Evolutionary conservation across 208 protist genomes (phyloP).

Genomic region (Trypanosomatidae sp.): DNA sequence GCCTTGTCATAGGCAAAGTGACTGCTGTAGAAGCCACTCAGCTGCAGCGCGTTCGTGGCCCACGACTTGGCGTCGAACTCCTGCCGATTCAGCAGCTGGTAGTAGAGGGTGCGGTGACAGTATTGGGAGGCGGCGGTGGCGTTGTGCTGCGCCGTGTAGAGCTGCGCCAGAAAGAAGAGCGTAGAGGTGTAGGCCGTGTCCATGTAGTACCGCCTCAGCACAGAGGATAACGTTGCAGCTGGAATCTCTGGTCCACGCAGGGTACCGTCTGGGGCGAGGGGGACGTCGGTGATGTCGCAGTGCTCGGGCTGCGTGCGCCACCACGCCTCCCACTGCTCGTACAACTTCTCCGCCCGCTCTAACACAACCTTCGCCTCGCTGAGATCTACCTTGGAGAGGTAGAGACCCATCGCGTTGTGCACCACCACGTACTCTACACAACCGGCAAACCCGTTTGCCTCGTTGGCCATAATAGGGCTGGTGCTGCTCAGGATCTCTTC

Average conservation of each 20-base stretch:
- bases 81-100: constrained; percentile 73
- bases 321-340: constrained; percentile 64
- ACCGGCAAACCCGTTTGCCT: constrained; percentile 26
- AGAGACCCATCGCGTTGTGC: constrained; percentile 74
- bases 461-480: neutral
- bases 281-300: constrained; percentile 44
- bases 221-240: constrained; percentile 1
- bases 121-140: constrained; percentile 59
- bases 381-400: constrained; percentile 52
- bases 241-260: constrained; percentile 30
- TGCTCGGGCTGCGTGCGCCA: constrained; percentile 22
- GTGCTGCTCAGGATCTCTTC: constrained; percentile 38
- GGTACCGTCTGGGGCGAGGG: constrained; percentile 42
- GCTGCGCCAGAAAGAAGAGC: constrained; percentile 88
- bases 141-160: constrained; percentile 54
- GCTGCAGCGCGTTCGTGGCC: constrained; percentile 85
- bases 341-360: constrained; percentile 52
- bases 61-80: constrained; percentile 80
- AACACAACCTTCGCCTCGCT: constrained; percentile 53
- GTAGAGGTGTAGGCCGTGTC: constrained; percentile 73
- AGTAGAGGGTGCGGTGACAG: constrained; percentile 87
- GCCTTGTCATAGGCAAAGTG: constrained; percentile 71
- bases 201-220: constrained; percentile 65
- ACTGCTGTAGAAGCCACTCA: constrained; percentile 79
- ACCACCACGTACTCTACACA: constrained; percentile 63